Evolutionary conservation across 2,329 filamentous ascomycete genomes (phyloP).

Genomic region (Penicillium sp.): DNA sequence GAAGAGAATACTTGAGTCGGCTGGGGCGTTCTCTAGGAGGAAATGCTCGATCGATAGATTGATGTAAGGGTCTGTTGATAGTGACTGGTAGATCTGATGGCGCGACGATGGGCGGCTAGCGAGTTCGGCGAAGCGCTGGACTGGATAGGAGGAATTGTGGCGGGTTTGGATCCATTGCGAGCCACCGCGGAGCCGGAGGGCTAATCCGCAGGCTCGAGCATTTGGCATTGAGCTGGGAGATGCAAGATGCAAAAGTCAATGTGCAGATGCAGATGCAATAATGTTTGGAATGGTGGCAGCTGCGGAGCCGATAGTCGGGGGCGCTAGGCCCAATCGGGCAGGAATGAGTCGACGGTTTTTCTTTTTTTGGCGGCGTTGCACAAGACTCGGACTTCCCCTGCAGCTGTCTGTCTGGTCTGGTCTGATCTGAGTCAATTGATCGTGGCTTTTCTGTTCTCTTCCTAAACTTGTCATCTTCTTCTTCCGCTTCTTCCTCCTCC

Average conservation of each 20-base stretch:
- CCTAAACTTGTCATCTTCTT: background rate
- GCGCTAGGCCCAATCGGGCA: conserved; percentile 32
- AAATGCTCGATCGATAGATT: conserved; percentile 96
- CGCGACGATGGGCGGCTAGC: conserved; percentile 38
- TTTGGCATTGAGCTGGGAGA: conserved; percentile 23
- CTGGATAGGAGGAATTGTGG: conserved; percentile 36
- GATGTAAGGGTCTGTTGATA: conserved; percentile 74
- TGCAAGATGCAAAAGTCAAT: background rate
- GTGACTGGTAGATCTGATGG: conserved; percentile 72
- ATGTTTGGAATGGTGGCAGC: background rate
- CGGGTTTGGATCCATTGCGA: conserved; percentile 23
- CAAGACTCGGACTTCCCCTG: background rate
- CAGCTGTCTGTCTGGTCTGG: too few relatives aligned
- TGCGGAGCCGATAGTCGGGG: conserved; percentile 29
- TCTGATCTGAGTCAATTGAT: background rate
- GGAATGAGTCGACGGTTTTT: conserved; percentile 31
- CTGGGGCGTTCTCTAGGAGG: conserved; percentile 74
- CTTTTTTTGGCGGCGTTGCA: conserved; percentile 8
- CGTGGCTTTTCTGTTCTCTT: background rate
- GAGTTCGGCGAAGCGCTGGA: conserved; percentile 38
- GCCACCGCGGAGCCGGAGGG: background rate
- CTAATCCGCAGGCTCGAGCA: conserved; percentile 20
- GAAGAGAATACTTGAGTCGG: conserved; percentile 77
- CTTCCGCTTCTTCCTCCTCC: background rate
- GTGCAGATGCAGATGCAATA: too few relatives aligned